Base-by-base conservation (phyloP, 179 eudicot genomes). In the Nepenthes alata region DNA sequence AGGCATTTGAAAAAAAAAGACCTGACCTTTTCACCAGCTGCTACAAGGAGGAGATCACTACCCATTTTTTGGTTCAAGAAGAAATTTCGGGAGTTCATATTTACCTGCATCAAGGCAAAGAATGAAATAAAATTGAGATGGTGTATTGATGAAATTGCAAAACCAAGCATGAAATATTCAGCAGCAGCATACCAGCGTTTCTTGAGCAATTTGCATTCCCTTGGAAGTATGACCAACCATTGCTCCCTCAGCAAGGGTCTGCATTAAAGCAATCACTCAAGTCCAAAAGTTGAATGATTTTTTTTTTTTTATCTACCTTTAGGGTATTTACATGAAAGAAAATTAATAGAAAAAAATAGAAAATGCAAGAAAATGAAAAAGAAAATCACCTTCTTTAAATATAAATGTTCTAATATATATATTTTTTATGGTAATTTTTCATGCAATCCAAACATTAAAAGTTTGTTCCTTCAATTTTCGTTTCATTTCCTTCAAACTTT, bases 131-230 rank as follows among this genome's bases (percentile, higher is more conserved):
- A n/a, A 10, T 55, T 55, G 10, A 34, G 4, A 50, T 25, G 12
- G 0, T 7, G 11, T 55, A 7, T 4, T 6, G 38, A 55, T 8
- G 38, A 25, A 6, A 25, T 1, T 4, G 1, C 11, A 34, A 25
- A 25, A 8, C 39, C 37, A 62, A 11, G 50, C 34, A 62, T 13
- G 1, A 37, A 49, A 35, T 9, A 50, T 35, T 44, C 41, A 56
- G 44, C 57, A n/a, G 58, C 13, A 64, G 49, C 79, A 64, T 86
- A 91, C 97, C 87, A 93, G 78, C n/a, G 84, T 73, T 6, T 90
- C 88, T 58, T 81, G 76, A 71, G 97, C 98, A 67, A 89, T 53
- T 76, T 89, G 80, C 95, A 87, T 93, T 53, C 98, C 98, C 79
- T 69, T 72, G 7, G 81, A 78, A 47, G 98, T 89, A 73, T 87